phyloP scores from a whole-genome alignment of 441 rosid species.

The Jatropha podagrica region DNA sequence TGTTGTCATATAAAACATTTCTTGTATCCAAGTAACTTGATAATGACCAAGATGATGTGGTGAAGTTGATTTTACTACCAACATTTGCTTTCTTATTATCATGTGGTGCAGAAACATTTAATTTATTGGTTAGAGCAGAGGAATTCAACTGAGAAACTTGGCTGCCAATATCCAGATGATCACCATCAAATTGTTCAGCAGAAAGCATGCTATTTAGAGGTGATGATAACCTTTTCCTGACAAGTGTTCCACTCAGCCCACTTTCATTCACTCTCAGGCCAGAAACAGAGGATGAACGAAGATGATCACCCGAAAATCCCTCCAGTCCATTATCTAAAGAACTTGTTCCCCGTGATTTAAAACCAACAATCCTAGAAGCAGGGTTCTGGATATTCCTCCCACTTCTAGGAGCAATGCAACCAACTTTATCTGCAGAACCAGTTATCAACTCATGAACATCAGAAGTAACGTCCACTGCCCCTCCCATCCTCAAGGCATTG shows the following conservation, averaged over 20 bases:
- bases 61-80: slow-evolving; percentile 40
- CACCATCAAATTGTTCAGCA: slow-evolving; percentile 56
- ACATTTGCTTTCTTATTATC: slow-evolving; percentile 66
- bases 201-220: slow-evolving; percentile 64
- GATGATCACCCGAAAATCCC: slow-evolving; percentile 37
- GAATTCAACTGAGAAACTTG: slow-evolving; percentile 40
- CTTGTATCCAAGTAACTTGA: slow-evolving; percentile 52
- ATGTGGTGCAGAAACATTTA: slow-evolving; percentile 34
- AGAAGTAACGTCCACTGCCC: slow-evolving; percentile 35
- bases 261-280: slow-evolving; percentile 37
- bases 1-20: slow-evolving; percentile 30
- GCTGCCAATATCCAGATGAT: slow-evolving; percentile 55
- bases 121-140: slow-evolving; percentile 31
- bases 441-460: slow-evolving; percentile 43
- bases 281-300: slow-evolving; percentile 33
- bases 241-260: slow-evolving; percentile 56
- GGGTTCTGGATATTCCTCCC: slow-evolving; percentile 44
- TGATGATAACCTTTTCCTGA: slow-evolving; percentile 73
- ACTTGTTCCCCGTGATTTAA: slow-evolving; percentile 52
- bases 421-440: slow-evolving; percentile 39
- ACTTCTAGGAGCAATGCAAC: slow-evolving; percentile 31
- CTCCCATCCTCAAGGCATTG: slow-evolving; percentile 38
- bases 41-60: slow-evolving; percentile 41
- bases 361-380: slow-evolving; percentile 81
- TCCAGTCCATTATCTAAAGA: slow-evolving; percentile 31